These are phyloP conservation scores for Gillenia trifoliata DNA, from an alignment of 306 rosid genomes.

Conservation along the genomic window DNA sequence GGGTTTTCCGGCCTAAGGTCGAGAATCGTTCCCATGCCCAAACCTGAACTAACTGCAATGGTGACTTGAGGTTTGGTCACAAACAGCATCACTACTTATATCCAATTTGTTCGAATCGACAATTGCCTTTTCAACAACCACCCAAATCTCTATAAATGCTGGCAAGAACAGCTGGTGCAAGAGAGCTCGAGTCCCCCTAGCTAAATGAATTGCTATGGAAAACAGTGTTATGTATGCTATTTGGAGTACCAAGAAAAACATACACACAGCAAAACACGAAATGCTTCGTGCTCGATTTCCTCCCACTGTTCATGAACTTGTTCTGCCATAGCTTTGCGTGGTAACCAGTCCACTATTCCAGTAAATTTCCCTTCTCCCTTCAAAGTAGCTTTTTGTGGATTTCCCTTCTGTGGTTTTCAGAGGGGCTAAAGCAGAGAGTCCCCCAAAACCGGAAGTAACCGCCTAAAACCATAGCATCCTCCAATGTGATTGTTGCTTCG, in stretches of 20 bases:
- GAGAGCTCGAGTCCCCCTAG: slow-evolving; percentile 39
- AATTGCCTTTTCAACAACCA: slow-evolving; percentile 23
- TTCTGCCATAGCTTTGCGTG: slow-evolving; percentile 13
- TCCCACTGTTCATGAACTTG: slow-evolving; percentile 28
- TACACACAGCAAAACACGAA: slow-evolving; percentile 46
- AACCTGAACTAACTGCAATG: no score
- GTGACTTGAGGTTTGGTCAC: no score
- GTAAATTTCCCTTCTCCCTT: background rate
- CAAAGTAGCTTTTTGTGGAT: no score
- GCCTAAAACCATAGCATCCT: slow-evolving; percentile 42
- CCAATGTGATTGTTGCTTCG: slow-evolving; percentile 54
- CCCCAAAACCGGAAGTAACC: slow-evolving; percentile 23
- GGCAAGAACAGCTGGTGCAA: slow-evolving; percentile 57
- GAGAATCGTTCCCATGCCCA: no score
- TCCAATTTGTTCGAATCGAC: background rate
- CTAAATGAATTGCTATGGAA: slow-evolving; percentile 45
- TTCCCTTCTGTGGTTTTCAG: background rate
- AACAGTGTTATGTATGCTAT: slow-evolving; percentile 4
- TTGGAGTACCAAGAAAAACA: no score
- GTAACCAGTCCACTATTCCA: background rate
- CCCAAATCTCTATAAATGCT: slow-evolving; percentile 39
- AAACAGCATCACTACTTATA: background rate
- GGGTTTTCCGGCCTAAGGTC: no score
- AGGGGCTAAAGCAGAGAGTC: slow-evolving; percentile 2
- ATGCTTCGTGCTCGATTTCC: slow-evolving; percentile 59